Conservation (phyloP, 2,329 filamentous ascomycete species). For the Xylariaceae sp. region DNA sequence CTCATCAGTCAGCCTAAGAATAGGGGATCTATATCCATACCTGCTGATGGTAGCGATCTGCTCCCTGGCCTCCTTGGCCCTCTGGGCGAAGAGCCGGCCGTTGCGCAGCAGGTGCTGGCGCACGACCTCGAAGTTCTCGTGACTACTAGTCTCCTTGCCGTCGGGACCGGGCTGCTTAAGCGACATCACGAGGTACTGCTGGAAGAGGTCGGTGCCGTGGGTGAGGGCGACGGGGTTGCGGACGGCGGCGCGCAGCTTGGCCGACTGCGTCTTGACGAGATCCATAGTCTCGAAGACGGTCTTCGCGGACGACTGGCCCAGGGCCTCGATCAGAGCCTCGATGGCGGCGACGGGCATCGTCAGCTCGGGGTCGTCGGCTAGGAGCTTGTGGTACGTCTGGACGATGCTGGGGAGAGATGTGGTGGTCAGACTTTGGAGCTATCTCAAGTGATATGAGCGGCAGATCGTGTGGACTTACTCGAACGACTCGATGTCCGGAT, state of each 20-base stretch:
- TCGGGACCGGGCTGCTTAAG: slow-evolving; percentile 56
- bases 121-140: slow-evolving; percentile 76
- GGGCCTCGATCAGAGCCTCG: slow-evolving; percentile 84
- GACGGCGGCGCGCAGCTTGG: slow-evolving; percentile 75
- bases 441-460: too few species aligned
- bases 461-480: slow-evolving; percentile 26
- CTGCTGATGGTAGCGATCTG: slow-evolving; percentile 77
- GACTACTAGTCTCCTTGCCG: slow-evolving; percentile 34
- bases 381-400: slow-evolving; percentile 55
- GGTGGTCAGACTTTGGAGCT: slow-evolving; percentile 5
- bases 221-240: slow-evolving; percentile 89
- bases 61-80: slow-evolving; percentile 82
- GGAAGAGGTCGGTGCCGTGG: slow-evolving; percentile 93
- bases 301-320: slow-evolving; percentile 75
- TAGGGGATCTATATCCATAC: too few species aligned
- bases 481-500: slow-evolving; percentile 34
- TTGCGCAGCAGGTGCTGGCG: slow-evolving; percentile 83
- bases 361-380: slow-evolving; percentile 73
- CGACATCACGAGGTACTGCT: slow-evolving; percentile 84
- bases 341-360: slow-evolving; percentile 97
- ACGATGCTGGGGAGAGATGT: slow-evolving; percentile 50
- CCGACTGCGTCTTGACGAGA: slow-evolving; percentile 76
- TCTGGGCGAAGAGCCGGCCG: slow-evolving; percentile 80
- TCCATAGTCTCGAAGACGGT: slow-evolving; percentile 95
- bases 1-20: neutral